Conservation (phyloP, 1,139 yeast species). For the Geotrichum carabidarum region DNA sequence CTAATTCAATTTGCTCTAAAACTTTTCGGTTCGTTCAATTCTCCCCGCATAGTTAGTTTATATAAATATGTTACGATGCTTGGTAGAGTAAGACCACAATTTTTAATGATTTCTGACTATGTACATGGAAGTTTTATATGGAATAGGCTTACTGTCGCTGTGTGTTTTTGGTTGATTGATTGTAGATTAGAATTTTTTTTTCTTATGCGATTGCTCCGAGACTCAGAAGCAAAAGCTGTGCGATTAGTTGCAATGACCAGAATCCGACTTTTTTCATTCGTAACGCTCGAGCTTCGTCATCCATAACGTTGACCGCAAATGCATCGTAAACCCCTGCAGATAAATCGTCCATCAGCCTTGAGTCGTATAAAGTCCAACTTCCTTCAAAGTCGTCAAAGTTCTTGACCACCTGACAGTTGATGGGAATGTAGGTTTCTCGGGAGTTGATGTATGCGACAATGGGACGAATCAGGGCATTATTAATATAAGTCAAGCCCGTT, state of each 20-base stretch:
- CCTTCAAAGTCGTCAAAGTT: conserved; percentile 81
- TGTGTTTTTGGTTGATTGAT: too few relatives aligned
- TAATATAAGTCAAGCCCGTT: conserved; percentile 76
- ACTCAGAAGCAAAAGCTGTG: conserved; percentile 78
- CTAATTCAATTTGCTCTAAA: too few relatives aligned
- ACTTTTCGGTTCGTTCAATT: too few relatives aligned
- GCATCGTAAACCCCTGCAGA: conserved; percentile 87
- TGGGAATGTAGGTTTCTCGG: conserved; percentile 81
- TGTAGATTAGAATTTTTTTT: conserved; percentile 17
- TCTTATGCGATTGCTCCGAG: conserved; percentile 55
- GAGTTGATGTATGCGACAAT: conserved; percentile 94
- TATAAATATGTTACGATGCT: too few relatives aligned
- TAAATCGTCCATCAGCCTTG: conserved; percentile 84
- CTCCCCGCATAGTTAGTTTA: too few relatives aligned
- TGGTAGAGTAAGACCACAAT: too few relatives aligned
- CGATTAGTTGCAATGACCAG: conserved; percentile 82
- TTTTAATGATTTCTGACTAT: too few relatives aligned
- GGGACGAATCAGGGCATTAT: conserved; percentile 87
- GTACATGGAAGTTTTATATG: too few relatives aligned
- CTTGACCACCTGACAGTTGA: conserved; percentile 79
- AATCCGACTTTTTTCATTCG: conserved; percentile 82
- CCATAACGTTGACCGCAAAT: conserved; percentile 80
- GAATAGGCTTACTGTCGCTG: too few relatives aligned
- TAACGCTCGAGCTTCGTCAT: conserved; percentile 69
- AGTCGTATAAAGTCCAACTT: conserved; percentile 93